Percentiles rank a stretch among this genome's conserved stretches.
phyloP scores from a whole-genome alignment of 2,329 filamentous ascomycete genomes.

The Penicillium hesseltinei region DNA sequence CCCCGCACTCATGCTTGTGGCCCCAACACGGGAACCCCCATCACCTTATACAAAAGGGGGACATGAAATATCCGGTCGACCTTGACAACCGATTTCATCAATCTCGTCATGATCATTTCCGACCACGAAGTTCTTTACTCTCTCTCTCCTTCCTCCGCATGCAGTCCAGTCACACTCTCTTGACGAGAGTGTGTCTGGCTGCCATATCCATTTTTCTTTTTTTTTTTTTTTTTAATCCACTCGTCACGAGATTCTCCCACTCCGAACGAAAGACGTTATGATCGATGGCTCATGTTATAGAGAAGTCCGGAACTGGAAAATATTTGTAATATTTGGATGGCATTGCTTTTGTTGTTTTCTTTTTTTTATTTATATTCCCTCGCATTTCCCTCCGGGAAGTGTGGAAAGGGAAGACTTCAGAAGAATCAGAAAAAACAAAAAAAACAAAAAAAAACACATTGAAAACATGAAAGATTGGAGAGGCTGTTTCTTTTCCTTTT shows the following conservation, averaged over 20 bases:
- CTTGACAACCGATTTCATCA: slow-evolving; percentile 6
- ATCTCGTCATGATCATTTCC: slow-evolving; percentile 19
- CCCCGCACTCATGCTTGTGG: slow-evolving; percentile 11
- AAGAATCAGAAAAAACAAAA: slow-evolving; percentile 2
- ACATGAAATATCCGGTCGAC: slow-evolving; percentile 4
- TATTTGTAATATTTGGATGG: slow-evolving; percentile 28
- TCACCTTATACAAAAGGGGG: background rate
- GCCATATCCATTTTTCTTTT: slow-evolving; percentile 14
- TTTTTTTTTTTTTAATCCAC: slow-evolving; percentile 25
- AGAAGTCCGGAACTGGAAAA: slow-evolving; percentile 32
- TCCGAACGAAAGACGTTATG: slow-evolving; percentile 41
- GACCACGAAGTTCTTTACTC: slow-evolving; percentile 16
- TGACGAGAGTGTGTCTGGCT: slow-evolving; percentile 1
- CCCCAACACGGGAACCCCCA: background rate
- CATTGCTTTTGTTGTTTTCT: slow-evolving; percentile 11
- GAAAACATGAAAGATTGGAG: slow-evolving; percentile 19
- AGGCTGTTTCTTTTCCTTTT: slow-evolving; percentile 14
- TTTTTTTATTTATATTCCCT: slow-evolving; percentile 11
- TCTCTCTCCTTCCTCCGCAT: slow-evolving; percentile 8
- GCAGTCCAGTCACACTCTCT: slow-evolving; percentile 9
- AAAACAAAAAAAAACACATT: slow-evolving; percentile 12
- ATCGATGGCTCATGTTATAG: slow-evolving; percentile 45
- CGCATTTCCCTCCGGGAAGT: background rate
- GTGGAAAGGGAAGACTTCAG: slow-evolving; percentile 1
- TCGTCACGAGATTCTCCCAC: slow-evolving; percentile 28